Percentiles rank a stretch among this genome's conserved stretches.
These are phyloP conservation scores for Fusarium mangiferae DNA, from an alignment of 2,329 filamentous ascomycete genomes.

Conservation along the genomic window DNA sequence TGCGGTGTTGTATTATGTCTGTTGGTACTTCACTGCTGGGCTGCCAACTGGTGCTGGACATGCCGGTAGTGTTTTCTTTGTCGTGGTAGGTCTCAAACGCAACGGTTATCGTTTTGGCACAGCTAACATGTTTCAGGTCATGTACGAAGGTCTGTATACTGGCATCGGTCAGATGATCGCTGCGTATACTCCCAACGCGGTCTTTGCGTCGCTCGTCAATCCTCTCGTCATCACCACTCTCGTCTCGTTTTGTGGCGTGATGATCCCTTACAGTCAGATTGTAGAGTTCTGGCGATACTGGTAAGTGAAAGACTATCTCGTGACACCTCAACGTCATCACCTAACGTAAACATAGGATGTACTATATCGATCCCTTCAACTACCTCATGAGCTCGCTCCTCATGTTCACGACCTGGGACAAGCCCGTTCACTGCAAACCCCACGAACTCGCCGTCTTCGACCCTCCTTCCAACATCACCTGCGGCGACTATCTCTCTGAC, in stretches of 20 bases:
- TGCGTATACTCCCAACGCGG: constrained; percentile 69
- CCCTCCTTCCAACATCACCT: constrained; percentile 63
- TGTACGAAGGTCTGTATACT: constrained; percentile 69
- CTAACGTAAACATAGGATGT: no score
- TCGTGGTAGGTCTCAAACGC: constrained; percentile 54
- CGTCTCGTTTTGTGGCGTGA: constrained; percentile 78
- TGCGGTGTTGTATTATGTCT: constrained; percentile 59
- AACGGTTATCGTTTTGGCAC: no score
- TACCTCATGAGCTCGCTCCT: constrained; percentile 68
- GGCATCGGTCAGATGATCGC: constrained; percentile 71
- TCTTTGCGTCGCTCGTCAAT: constrained; percentile 68
- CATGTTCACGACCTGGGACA: constrained; percentile 60
- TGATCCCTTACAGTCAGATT: constrained; percentile 73
- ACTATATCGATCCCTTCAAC: constrained; percentile 70
- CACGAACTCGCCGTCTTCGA: constrained; percentile 64
- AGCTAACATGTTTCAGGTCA: constrained; percentile 15
- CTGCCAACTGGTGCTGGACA: constrained; percentile 55
- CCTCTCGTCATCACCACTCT: constrained; percentile 66
- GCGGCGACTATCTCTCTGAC: constrained; percentile 63
- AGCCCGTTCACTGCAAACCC: constrained; percentile 57
- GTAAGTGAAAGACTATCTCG: constrained; percentile 44
- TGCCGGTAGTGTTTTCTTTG: constrained; percentile 62
- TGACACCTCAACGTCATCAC: no score
- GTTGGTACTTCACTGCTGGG: constrained; percentile 69
- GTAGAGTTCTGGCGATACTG: constrained; percentile 74